Evolutionary conservation across 1,139 yeast species (phyloP), one percentile per base, ranked within the genome.

Genomic region (Taphrina confusa): DNA sequence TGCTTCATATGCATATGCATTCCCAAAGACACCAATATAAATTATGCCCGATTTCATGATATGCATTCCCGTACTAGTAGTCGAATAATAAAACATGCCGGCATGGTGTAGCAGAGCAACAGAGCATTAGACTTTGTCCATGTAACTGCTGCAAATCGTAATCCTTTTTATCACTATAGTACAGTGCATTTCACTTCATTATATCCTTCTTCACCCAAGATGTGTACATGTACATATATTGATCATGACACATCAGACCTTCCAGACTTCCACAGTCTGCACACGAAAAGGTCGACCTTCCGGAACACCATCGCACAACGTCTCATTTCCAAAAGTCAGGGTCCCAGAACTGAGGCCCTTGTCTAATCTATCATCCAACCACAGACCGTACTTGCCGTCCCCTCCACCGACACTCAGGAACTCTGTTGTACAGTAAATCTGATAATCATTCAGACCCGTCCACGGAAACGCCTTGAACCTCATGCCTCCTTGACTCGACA

Each of bases 401-500:
- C 97, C 96, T 0, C 96, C 95, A 1, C 98, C 99, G 67, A 92
- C 78, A 16, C 96, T 85, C 44, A 94, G 76, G 68, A 84, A 91
- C 28, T 81, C 78, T 62, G 82, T 82, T 45, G 92, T 87, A 63
- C 96, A 88, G 70, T 87, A 89, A 23, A 92, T 82, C 56, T 88
- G 80, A 71, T 84, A 91, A 70, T 90, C 96, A 70, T 92, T 92
- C 47, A 85, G 71, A 0, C 97, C 96, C 0, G 97, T 89, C 72
- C 86, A 88, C 61, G 91, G 89, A 70, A 82, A 92, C 0, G 95
- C 97, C 71, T 84, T 82, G 70, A 91, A 82, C 60, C 87, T 76
- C 4, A 70, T 44, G 5, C 44, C 37, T 12, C 44, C 36, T 18
- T 71, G 4, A 66, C 3, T 12, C 12, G 77, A 68, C 91, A 90